Percentiles rank a stretch among this genome's conserved stretches.
These are phyloP conservation scores for Trametes sp. DNA, from an alignment of 1,284 basidiomycete genomes.

Conservation along the genomic window DNA sequence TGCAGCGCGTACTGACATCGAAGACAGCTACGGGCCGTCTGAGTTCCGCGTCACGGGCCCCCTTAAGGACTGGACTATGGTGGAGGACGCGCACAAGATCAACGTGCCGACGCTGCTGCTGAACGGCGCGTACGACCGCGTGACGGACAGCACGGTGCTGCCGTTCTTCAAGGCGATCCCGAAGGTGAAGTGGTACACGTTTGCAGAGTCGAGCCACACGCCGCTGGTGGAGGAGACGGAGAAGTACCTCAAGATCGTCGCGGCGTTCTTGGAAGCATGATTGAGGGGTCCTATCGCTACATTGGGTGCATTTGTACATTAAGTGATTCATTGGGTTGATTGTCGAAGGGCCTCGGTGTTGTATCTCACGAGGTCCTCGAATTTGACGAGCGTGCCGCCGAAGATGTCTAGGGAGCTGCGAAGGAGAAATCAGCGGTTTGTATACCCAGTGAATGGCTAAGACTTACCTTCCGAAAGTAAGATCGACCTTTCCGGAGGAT, in stretches of 20 bases:
- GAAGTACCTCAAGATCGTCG: slow-evolving; percentile 35
- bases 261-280: slow-evolving; percentile 28
- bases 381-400: slow-evolving; percentile 76
- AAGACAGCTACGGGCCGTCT: slow-evolving; percentile 56
- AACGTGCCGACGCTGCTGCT: slow-evolving; percentile 56
- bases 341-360: slow-evolving; percentile 17
- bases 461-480: slow-evolving; percentile 92
- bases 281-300: neutral
- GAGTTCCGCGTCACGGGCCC: slow-evolving; percentile 57
- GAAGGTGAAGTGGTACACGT: slow-evolving; percentile 43
- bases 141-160: slow-evolving; percentile 51
- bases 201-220: slow-evolving; percentile 39
- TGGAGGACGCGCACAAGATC: slow-evolving; percentile 55
- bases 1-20: neutral
- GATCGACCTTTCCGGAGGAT: slow-evolving; percentile 88
- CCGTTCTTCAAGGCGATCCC: slow-evolving; percentile 56
- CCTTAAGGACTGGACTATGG: slow-evolving; percentile 57
- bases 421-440: slow-evolving; percentile 4
- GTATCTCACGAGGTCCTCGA: slow-evolving; percentile 68
- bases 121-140: slow-evolving; percentile 60
- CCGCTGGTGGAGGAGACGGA: slow-evolving; percentile 41
- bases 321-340: neutral
- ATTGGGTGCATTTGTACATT: neutral
- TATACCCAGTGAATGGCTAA: neutral
- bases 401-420: slow-evolving; percentile 84